A percentile compares a stretch with the other conserved stretches of the same genome.
Evolutionary conservation across 2,329 filamentous ascomycete species (phyloP).

Genomic region (Trichoderma semiorbis): DNA sequence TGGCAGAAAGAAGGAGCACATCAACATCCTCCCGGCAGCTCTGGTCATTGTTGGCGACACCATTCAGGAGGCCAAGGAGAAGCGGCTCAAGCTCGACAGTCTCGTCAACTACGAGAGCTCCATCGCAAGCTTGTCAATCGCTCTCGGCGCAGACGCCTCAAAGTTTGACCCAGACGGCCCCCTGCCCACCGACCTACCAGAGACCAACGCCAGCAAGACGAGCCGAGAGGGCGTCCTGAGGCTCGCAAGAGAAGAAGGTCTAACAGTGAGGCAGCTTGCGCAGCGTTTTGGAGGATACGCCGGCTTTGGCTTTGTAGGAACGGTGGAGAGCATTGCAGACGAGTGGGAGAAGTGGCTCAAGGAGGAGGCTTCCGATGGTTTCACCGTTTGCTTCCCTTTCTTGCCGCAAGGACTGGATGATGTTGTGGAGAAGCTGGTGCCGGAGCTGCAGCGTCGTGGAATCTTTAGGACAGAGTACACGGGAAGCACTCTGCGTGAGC

Average conservation of each 20-base stretch:
- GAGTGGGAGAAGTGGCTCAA: constrained; percentile 46
- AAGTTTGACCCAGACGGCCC: constrained; percentile 47
- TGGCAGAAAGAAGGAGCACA: constrained; percentile 42
- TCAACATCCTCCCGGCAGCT: constrained; percentile 52
- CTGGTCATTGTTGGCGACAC: constrained; percentile 49
- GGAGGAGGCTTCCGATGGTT: constrained; percentile 48
- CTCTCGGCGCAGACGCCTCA: constrained; percentile 46
- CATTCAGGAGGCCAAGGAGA: constrained; percentile 45
- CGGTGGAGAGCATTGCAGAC: constrained; percentile 46
- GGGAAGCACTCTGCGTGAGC: constrained; percentile 50
- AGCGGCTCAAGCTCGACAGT: constrained; percentile 48
- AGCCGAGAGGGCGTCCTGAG: constrained; percentile 42
- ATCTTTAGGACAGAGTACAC: constrained; percentile 51
- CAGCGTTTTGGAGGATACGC: constrained; percentile 48
- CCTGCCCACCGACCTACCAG: constrained; percentile 47
- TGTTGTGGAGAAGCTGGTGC: constrained; percentile 44
- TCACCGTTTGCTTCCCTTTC: constrained; percentile 49
- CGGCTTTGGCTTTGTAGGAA: constrained; percentile 50
- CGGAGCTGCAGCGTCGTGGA: constrained; percentile 49
- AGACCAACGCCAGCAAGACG: constrained; percentile 54
- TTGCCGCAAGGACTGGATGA: constrained; percentile 49
- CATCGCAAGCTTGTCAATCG: constrained; percentile 49
- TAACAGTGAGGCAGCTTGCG: constrained; percentile 51
- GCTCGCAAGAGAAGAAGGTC: constrained; percentile 41
- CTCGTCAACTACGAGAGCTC: constrained; percentile 53